Conservation (phyloP, 2,329 filamentous ascomycete genomes). For the Cladosporium velox region DNA sequence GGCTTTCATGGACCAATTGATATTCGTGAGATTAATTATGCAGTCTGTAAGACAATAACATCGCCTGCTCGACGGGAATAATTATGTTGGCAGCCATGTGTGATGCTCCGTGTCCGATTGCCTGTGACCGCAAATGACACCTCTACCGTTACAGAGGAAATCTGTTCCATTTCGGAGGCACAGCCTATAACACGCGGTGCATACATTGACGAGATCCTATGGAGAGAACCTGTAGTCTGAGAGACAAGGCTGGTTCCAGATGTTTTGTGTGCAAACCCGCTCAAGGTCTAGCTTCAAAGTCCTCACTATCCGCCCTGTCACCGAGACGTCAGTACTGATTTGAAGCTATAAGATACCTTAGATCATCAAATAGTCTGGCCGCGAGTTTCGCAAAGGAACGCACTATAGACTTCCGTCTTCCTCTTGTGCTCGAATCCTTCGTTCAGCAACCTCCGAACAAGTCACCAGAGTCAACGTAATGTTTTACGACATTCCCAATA, state of each 20-base stretch:
- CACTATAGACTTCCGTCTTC: background rate
- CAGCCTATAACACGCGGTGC: background rate
- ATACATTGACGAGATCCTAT: background rate
- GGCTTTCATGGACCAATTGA: background rate
- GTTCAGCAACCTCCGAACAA: background rate
- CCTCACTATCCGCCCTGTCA: background rate
- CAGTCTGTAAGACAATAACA: background rate
- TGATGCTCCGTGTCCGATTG: background rate
- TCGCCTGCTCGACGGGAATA: background rate
- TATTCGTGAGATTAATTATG: background rate
- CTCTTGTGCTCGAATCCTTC: background rate
- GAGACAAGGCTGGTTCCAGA: background rate
- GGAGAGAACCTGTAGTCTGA: background rate
- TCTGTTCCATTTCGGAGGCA: background rate
- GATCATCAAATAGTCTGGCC: background rate
- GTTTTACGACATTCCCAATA: background rate
- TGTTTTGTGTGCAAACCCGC: background rate
- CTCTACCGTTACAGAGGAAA: background rate
- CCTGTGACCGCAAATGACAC: background rate
- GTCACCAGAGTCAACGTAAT: background rate
- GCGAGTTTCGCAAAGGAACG: background rate
- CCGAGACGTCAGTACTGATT: fast-evolving
- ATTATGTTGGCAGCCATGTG: background rate
- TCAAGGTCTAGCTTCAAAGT: background rate
- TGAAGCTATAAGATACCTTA: background rate